Conservation (phyloP, 257 asterid species). For the Leptodermis oblonga region DNA sequence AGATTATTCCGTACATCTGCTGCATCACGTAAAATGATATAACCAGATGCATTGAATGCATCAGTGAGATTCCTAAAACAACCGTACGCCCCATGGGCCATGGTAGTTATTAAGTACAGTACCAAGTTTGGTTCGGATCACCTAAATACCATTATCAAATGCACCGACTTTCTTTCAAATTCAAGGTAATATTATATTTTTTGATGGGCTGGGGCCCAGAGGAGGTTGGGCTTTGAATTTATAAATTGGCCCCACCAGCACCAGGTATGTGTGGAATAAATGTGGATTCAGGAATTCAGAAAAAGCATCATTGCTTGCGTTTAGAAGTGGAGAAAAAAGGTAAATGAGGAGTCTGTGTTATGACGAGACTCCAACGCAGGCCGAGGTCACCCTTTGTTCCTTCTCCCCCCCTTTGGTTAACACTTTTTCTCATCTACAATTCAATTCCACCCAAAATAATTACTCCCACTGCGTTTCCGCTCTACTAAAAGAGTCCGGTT, state of each 20-base stretch:
- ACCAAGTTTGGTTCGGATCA: neutral
- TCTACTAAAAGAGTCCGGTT: no score
- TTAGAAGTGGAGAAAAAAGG: conserved; percentile 24
- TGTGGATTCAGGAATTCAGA: conserved; percentile 17
- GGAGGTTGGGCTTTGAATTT: neutral
- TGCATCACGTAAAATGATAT: no score
- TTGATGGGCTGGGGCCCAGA: neutral
- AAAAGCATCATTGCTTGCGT: conserved; percentile 36
- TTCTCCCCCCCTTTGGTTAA: neutral
- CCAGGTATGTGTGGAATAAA: neutral
- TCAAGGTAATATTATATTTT: no score
- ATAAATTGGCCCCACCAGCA: conserved; percentile 2
- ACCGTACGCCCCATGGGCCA: no score
- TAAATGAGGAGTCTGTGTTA: no score
- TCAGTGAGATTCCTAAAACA: no score
- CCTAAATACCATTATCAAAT: conserved; percentile 11
- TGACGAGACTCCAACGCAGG: neutral
- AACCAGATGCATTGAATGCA: no score
- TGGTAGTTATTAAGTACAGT: no score
- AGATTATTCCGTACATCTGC: no score
- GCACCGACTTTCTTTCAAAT: conserved; percentile 33
- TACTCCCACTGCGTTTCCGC: no score
- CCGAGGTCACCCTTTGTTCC: neutral
- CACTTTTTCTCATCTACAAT: neutral
- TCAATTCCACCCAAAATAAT: conserved; percentile 9